Evolutionary conservation across 2,329 filamentous ascomycete genomes (phyloP).

Genomic region (Boeremia lycopersici): DNA sequence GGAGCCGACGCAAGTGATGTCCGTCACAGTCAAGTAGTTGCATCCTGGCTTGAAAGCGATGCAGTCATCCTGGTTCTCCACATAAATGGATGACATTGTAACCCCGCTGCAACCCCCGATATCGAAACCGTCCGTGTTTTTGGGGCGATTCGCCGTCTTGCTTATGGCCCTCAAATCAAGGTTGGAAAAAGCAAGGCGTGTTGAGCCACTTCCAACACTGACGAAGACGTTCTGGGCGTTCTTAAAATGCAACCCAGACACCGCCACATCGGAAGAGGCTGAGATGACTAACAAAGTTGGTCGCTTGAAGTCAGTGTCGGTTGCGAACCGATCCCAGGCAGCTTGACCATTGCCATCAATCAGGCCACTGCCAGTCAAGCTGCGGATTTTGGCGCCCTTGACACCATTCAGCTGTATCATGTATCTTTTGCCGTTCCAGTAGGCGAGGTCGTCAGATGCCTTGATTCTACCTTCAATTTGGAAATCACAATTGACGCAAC

Average conservation of each 20-base stretch:
- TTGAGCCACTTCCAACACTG: background rate
- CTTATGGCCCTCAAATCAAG: background rate
- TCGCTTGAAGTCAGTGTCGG: background rate
- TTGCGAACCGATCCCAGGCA: background rate
- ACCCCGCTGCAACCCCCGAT: background rate
- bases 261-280: background rate
- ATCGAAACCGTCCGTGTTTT: background rate
- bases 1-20: background rate
- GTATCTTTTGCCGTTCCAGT: background rate
- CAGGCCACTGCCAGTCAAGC: background rate
- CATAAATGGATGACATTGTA: background rate
- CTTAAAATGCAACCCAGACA: background rate
- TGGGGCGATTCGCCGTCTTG: background rate
- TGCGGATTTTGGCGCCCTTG: background rate
- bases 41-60: background rate
- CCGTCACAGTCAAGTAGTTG: background rate
- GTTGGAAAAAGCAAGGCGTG: background rate
- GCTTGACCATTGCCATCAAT: background rate
- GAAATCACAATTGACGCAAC: background rate
- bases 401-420: background rate
- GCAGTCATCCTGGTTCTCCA: background rate
- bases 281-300: background rate
- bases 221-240: background rate
- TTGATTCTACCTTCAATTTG: background rate
- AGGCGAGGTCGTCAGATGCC: background rate